A percentile compares a stretch with the other conserved stretches of the same genome.
phyloP scores from a whole-genome alignment of 2,329 filamentous ascomycete species.

The Scopulariopsis brevicaulis region DNA sequence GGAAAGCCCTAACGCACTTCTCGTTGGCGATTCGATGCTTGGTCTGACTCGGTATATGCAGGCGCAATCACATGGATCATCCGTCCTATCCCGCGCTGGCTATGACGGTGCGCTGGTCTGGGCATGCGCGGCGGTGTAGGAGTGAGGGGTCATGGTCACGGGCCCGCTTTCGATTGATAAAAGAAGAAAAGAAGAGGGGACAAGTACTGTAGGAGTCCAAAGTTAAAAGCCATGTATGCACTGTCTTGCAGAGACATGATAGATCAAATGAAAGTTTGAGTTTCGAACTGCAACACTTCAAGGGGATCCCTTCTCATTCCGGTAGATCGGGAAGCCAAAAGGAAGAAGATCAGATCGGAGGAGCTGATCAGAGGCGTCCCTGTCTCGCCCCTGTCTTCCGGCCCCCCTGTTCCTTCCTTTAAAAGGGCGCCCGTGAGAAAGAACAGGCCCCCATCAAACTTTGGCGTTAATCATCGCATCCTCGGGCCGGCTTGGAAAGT shows the following conservation, averaged over 20 bases:
- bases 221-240: neutral
- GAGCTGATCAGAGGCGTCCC: too few species aligned
- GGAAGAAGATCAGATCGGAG: neutral
- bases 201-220: neutral
- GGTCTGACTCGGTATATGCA: neutral
- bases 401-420: too few species aligned
- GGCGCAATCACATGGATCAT: neutral
- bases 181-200: neutral
- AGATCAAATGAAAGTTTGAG: neutral
- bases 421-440: neutral
- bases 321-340: neutral
- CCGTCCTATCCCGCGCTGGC: neutral
- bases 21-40: neutral
- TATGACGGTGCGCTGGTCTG: neutral
- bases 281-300: neutral
- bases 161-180: neutral
- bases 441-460: neutral
- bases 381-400: too few species aligned
- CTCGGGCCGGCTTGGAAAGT: conserved; percentile 4
- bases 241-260: neutral
- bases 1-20: neutral
- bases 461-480: neutral
- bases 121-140: neutral
- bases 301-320: neutral
- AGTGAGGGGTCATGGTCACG: neutral